Evolutionary conservation across 495 filamentous ascomycete genomes (phyloP).

Genomic region (Penicillium atrosanguineum): DNA sequence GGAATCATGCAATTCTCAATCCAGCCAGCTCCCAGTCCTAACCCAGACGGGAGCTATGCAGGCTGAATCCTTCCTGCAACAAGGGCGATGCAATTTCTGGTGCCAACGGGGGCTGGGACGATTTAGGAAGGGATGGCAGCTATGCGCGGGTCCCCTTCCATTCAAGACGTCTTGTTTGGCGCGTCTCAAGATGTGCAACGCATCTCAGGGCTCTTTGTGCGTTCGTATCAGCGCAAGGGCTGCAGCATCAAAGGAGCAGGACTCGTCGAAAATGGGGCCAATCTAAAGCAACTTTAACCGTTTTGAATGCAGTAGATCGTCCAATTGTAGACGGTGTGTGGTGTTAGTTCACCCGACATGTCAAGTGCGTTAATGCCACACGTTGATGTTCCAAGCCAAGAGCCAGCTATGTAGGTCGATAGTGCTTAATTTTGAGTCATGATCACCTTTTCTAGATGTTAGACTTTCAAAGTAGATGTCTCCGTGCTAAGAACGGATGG

Average conservation of each 20-base stretch:
- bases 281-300: slow-evolving; percentile 16
- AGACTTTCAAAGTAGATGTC: background rate
- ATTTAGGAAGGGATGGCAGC: background rate
- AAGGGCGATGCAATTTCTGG: slow-evolving; percentile 3
- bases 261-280: slow-evolving; percentile 10
- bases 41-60: background rate
- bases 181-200: background rate
- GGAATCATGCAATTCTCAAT: slow-evolving; percentile 9
- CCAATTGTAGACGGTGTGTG: slow-evolving; percentile 12
- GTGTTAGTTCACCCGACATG: slow-evolving; percentile 6
- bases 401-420: background rate
- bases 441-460: background rate
- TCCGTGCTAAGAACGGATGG: background rate
- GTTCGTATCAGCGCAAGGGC: slow-evolving; percentile 6
- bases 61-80: slow-evolving; percentile 1
- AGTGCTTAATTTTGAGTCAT: background rate
- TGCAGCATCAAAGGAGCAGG: slow-evolving; percentile 6
- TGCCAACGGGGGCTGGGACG: slow-evolving; percentile 2
- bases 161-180: background rate
- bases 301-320: slow-evolving; percentile 13
- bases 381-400: slow-evolving; percentile 1
- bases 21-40: slow-evolving; percentile 2
- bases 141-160: background rate
- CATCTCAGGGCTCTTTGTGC: background rate
- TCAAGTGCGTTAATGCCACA: slow-evolving; percentile 7